Base-by-base conservation (phyloP, 352 stramenopile genomes). In the Pythium oligandrum region DNA sequence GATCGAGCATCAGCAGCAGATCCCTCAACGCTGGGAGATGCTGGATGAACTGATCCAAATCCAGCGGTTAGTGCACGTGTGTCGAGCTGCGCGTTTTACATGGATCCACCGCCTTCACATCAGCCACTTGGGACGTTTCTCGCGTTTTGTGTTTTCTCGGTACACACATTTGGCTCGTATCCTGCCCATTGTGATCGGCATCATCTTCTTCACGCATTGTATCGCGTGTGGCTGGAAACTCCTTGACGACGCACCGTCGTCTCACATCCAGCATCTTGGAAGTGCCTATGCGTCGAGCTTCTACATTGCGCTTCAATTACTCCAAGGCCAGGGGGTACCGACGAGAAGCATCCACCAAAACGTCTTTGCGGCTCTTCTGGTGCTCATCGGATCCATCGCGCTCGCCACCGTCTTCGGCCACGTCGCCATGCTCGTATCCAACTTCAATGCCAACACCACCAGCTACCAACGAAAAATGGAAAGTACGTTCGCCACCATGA, bases 401-500 rank as follows among this genome's bases (percentile, higher is more conserved):
- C 56, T 91, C 2, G 78, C 76, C 6, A 67, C 86, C 10, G 58
- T 89, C 4, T 89, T 88, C 37, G 78, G 75, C 17, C 39, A 88
- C 45, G 78, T 91, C 7, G 70, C 64, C 3, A 70, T 89, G 4
- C 63, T 83, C 0, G 74, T 91, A 4, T 63, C 71, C 17, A 84
- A 82, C 44, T 80, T 88, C 40, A 75, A 75, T 32, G 65, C 71
- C 6, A 78, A 75, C 35, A 51, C 58, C 6, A 81, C 68, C 1
- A 69, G 55, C 35, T 91, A 84, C 48, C 65, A 83, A 47, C 69
- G 73, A 0, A 89, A 89, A 46, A 82, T 86, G 73, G 78, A 88
- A 40, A 48, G 63, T 35, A 66, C 89, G 1, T 72, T 85, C 31
- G 71, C 73, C 3, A 63, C 71, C 48, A 90, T 84, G 53, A 53